Percentiles rank a stretch among this genome's conserved stretches.
phyloP scores from a whole-genome alignment of 805 yeast genomes.

The Candida methanosorbosa region DNA sequence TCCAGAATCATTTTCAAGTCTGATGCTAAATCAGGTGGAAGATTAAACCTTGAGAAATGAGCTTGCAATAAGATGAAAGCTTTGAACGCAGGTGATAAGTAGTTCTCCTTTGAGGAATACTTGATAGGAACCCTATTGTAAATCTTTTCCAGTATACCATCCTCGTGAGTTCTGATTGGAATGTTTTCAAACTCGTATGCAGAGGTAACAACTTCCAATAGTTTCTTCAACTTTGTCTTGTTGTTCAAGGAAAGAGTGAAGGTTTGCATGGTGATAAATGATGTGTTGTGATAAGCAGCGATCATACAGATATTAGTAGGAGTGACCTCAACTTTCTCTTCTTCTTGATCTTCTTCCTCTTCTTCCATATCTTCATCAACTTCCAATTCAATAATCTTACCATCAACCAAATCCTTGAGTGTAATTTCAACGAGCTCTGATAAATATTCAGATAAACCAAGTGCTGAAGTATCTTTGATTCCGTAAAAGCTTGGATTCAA shows the following conservation, averaged over 20 bases:
- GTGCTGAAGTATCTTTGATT: conserved; percentile 49
- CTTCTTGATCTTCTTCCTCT: conserved; percentile 23
- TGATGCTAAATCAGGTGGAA: conserved; percentile 51
- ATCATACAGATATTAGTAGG: conserved; percentile 70
- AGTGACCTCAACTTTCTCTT: conserved; percentile 32
- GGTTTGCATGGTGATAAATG: conserved; percentile 59
- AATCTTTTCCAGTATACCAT: conserved; percentile 34
- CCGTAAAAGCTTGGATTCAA: conserved; percentile 87
- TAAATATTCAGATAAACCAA: conserved; percentile 70
- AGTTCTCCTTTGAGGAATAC: conserved; percentile 19
- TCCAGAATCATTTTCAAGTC: conserved; percentile 51
- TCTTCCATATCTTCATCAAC: conserved; percentile 25
- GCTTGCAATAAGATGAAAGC: conserved; percentile 74
- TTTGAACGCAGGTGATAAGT: conserved; percentile 54
- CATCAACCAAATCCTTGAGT: conserved; percentile 51
- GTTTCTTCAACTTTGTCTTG: conserved; percentile 48
- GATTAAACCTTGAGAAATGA: conserved; percentile 56
- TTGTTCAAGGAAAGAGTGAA: conserved; percentile 42
- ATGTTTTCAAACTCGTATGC: conserved; percentile 66
- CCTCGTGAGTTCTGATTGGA: conserved; percentile 58
- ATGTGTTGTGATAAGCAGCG: conserved; percentile 62
- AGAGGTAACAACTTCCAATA: conserved; percentile 56
- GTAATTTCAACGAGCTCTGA: conserved; percentile 77
- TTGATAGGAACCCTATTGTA: conserved; percentile 60
- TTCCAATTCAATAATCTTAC: conserved; percentile 54